Conservation (phyloP, 495 filamentous ascomycete genomes). For the Talaromyces thailandensis region DNA sequence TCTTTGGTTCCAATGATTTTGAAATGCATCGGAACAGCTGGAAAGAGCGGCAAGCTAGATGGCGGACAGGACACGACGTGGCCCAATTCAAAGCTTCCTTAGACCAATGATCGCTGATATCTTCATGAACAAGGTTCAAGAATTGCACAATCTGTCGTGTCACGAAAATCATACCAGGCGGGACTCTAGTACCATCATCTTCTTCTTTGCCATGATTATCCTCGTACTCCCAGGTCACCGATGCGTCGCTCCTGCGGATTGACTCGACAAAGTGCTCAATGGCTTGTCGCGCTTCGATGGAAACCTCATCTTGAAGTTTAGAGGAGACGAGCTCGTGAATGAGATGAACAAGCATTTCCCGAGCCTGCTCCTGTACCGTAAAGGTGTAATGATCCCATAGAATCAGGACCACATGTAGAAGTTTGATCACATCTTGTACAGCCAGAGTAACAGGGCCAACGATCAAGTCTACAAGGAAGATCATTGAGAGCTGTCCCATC, state of each 20-base stretch:
- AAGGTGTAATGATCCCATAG: conserved; percentile 95
- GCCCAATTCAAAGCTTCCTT: conserved; percentile 89
- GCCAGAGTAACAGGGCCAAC: conserved; percentile 78
- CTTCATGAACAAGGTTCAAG: conserved; percentile 77
- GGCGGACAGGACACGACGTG: conserved; percentile 90
- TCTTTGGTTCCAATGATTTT: conserved; percentile 77
- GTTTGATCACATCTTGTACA: conserved; percentile 66
- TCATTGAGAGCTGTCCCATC: conserved; percentile 83
- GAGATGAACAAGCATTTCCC: conserved; percentile 95
- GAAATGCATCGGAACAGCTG: conserved; percentile 94
- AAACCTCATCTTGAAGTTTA: conserved; percentile 66
- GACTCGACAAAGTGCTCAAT: conserved; percentile 88
- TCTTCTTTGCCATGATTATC: conserved; percentile 73
- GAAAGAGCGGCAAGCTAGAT: conserved; percentile 92
- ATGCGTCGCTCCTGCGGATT: conserved; percentile 74
- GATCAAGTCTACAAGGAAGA: conserved; percentile 92
- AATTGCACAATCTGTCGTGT: conserved; percentile 72
- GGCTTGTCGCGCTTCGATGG: conserved; percentile 53
- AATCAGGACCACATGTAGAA: conserved; percentile 86
- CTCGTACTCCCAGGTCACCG: conserved; percentile 88
- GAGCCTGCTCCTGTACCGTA: conserved; percentile 92
- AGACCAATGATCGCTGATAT: conserved; percentile 82
- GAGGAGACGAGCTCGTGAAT: conserved; percentile 96
- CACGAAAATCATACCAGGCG: conserved; percentile 74
- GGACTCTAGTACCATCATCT: conserved; percentile 67